phyloP scores from a whole-genome alignment of 768 basidiomycete genomes.

The Auricularia sp. region DNA sequence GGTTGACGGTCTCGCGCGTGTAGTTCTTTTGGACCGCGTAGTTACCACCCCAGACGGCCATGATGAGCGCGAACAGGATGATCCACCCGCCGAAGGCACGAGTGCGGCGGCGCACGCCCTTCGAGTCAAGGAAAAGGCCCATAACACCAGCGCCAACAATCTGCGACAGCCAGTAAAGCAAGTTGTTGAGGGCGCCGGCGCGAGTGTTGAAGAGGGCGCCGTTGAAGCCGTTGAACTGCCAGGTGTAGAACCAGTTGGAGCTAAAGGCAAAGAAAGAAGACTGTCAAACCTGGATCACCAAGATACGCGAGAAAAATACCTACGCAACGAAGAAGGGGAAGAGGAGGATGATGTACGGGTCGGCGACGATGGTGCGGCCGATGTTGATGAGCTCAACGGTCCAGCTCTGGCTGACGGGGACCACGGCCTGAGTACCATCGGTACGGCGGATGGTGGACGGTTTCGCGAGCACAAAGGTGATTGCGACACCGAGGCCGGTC shows the following conservation, averaged over 20 bases:
- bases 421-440: constrained; percentile 27
- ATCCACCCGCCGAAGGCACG: constrained; percentile 66
- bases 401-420: constrained; percentile 64
- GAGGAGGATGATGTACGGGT: constrained; percentile 63
- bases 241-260: constrained; percentile 50
- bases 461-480: constrained; percentile 26
- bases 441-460: constrained; percentile 27
- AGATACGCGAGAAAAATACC: too few relatives aligned
- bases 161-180: constrained; percentile 73
- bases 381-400: constrained; percentile 61
- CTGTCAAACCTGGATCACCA: not conserved
- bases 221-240: constrained; percentile 79
- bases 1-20: constrained; percentile 33
- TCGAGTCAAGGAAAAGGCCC: constrained; percentile 56
- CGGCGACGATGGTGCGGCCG: constrained; percentile 53
- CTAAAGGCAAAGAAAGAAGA: not conserved
- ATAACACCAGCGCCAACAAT: constrained; percentile 66
- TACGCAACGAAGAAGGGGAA: constrained; percentile 69
- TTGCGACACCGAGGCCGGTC: constrained; percentile 31
- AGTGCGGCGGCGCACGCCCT: constrained; percentile 42
- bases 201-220: constrained; percentile 70
- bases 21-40: constrained; percentile 41
- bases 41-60: constrained; percentile 63
- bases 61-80: constrained; percentile 51
- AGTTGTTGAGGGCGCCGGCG: constrained; percentile 62